Evolutionary conservation across 768 basidiomycete species (phyloP).

Genomic region (Suillus spraguei): DNA sequence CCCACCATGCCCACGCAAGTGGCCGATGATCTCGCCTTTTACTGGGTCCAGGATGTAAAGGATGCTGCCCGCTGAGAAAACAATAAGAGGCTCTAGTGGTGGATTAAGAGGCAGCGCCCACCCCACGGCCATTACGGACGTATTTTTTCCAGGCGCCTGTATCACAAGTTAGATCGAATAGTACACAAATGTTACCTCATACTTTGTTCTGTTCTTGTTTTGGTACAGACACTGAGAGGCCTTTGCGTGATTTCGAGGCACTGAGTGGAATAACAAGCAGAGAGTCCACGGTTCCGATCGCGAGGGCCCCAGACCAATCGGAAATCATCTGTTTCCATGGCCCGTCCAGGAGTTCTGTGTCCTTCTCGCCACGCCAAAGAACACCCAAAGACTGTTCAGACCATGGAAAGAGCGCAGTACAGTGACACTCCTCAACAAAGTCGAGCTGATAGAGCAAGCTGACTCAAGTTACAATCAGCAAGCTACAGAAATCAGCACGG

Average conservation of each 20-base stretch:
- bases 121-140: constrained; percentile 38
- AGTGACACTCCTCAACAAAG: constrained; percentile 38
- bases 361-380: constrained; percentile 39
- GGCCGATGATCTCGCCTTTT: constrained; percentile 42
- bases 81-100: constrained; percentile 58
- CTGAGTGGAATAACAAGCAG: constrained; percentile 31
- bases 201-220: constrained; percentile 4
- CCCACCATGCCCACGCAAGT: constrained; percentile 71
- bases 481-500: constrained; percentile 26
- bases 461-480: constrained; percentile 17
- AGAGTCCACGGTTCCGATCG: constrained; percentile 41
- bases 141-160: neutral
- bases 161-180: neutral
- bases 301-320: constrained; percentile 53
- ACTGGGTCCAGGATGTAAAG: constrained; percentile 58
- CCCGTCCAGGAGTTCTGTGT: constrained; percentile 29
- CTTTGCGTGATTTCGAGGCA: constrained; percentile 12
- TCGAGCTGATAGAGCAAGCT: constrained; percentile 21
- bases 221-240: constrained; percentile 2
- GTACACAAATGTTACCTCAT: neutral
- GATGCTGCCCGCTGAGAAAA: constrained; percentile 56
- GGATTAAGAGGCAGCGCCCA: constrained; percentile 55
- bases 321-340: constrained; percentile 50
- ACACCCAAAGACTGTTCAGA: constrained; percentile 37
- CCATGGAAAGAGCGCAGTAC: constrained; percentile 51